phyloP scores from a whole-genome alignment of 352 stramenopile species.

The Globisporangium megalacanthum region DNA sequence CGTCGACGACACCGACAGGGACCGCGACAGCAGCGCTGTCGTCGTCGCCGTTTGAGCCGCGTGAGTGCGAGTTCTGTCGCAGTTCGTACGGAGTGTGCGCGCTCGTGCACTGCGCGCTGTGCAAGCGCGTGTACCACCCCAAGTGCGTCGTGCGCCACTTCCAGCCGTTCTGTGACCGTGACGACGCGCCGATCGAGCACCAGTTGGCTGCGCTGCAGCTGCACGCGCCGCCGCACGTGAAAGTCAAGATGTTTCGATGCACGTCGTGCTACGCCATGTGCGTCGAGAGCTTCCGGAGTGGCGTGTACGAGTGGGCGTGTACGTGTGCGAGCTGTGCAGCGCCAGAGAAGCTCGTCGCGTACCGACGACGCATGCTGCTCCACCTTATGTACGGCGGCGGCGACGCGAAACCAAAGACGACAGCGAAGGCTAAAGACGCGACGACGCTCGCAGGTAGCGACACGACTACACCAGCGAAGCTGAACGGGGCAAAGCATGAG shows the following conservation, averaged over 20 bases:
- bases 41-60: not conserved
- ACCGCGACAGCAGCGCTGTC: not conserved
- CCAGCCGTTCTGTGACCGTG: constrained; percentile 19
- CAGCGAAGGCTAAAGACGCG: not conserved
- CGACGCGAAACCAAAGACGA: constrained; percentile 8
- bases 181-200: constrained; percentile 18
- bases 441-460: not conserved
- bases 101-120: constrained; percentile 32
- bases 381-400: constrained; percentile 37
- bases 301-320: constrained; percentile 29
- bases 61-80: constrained; percentile 42
- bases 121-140: constrained; percentile 37
- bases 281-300: constrained; percentile 33
- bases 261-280: constrained; percentile 36
- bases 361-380: constrained; percentile 32
- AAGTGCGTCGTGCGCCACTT: constrained; percentile 35
- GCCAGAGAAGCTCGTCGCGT: constrained; percentile 26
- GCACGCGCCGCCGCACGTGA: constrained; percentile 15
- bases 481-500: no score
- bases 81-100: constrained; percentile 26
- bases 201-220: constrained; percentile 29
- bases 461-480: not conserved
- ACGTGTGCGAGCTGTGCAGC: constrained; percentile 31
- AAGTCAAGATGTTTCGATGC: constrained; percentile 38
- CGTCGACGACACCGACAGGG: no score